phyloP scores from a whole-genome alignment of 441 rosid genomes.

The Gossypium schwendimanii region DNA sequence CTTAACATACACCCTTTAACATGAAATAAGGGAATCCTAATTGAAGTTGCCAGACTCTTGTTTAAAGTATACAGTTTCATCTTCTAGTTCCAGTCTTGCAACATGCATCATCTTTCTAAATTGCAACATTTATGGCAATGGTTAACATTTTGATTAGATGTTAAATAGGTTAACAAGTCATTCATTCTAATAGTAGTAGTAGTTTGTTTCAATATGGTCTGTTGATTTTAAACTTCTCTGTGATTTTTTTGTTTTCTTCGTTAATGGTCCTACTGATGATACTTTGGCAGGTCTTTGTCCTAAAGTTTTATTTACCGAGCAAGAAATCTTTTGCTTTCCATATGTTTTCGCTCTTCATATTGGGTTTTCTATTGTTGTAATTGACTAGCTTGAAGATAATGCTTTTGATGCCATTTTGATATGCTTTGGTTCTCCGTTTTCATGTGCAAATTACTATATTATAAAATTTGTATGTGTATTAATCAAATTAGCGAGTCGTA shows the following conservation, averaged over 20 bases:
- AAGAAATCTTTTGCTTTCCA: not conserved
- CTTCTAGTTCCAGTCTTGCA: not conserved
- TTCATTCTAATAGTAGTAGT: not conserved
- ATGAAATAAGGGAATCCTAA: not conserved
- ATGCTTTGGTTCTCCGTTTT: too few relatives aligned
- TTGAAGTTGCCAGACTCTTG: not conserved
- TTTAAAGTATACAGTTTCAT: not conserved
- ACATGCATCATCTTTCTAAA: not conserved
- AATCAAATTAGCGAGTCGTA: too few relatives aligned
- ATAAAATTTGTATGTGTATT: too few relatives aligned
- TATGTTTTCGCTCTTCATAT: not conserved
- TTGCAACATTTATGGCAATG: not conserved
- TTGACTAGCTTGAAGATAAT: too few relatives aligned
- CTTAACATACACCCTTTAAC: not conserved
- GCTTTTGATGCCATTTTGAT: too few relatives aligned
- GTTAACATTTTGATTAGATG: not conserved
- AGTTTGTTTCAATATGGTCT: not conserved
- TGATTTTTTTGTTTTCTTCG: not conserved
- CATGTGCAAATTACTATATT: too few relatives aligned
- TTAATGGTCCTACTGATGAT: not conserved
- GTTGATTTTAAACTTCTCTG: not conserved
- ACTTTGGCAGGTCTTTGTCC: not conserved
- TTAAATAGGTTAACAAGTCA: not conserved
- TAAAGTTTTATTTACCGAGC: not conserved
- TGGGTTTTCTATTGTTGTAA: not conserved